These are phyloP conservation scores for Benincasa hispida DNA, from an alignment of 306 rosid species.

Conservation along the genomic window DNA sequence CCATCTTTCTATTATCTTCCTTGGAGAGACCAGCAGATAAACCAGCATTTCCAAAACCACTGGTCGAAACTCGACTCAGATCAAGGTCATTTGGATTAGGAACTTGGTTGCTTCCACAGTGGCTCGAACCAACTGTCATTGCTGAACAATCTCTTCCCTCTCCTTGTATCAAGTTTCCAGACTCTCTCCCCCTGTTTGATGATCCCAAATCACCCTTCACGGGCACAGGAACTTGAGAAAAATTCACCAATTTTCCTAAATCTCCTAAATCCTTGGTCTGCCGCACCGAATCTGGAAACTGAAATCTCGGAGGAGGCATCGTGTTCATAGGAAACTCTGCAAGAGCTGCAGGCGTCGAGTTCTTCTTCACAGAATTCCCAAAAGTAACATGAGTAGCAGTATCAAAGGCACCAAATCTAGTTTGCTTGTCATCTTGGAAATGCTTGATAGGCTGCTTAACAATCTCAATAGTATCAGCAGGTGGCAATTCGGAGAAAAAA, in stretches of 20 bases:
- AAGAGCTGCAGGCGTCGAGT: slow-evolving; percentile 15
- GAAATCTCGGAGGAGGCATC: slow-evolving; percentile 50
- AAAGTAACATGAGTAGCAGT: slow-evolving; percentile 11
- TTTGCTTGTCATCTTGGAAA: slow-evolving; percentile 28
- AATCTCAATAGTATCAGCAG: slow-evolving; percentile 35
- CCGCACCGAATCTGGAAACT: slow-evolving; percentile 23
- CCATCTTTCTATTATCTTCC: slow-evolving; percentile 23
- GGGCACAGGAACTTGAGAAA: slow-evolving; percentile 26
- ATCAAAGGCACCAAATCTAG: slow-evolving; percentile 25
- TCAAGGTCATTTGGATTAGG: slow-evolving; percentile 33
- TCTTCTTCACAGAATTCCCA: slow-evolving; percentile 16
- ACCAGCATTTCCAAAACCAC: slow-evolving; percentile 27
- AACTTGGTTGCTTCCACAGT: slow-evolving; percentile 61
- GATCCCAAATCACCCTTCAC: slow-evolving; percentile 20
- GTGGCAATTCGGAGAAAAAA: slow-evolving; percentile 35
- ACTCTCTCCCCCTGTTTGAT: slow-evolving; percentile 27
- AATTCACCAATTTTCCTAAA: slow-evolving; percentile 21
- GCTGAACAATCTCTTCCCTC: slow-evolving; percentile 50
- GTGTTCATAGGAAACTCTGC: slow-evolving; percentile 31
- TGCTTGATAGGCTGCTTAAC: slow-evolving; percentile 32
- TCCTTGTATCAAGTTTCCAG: slow-evolving; percentile 15
- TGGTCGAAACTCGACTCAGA: slow-evolving; percentile 33
- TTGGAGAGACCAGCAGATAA: slow-evolving; percentile 28
- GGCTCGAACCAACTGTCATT: slow-evolving; percentile 64
- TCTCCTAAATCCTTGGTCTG: slow-evolving; percentile 17